Conservation (phyloP, 768 basidiomycete species). For the Kwoniella mangroviensis region DNA sequence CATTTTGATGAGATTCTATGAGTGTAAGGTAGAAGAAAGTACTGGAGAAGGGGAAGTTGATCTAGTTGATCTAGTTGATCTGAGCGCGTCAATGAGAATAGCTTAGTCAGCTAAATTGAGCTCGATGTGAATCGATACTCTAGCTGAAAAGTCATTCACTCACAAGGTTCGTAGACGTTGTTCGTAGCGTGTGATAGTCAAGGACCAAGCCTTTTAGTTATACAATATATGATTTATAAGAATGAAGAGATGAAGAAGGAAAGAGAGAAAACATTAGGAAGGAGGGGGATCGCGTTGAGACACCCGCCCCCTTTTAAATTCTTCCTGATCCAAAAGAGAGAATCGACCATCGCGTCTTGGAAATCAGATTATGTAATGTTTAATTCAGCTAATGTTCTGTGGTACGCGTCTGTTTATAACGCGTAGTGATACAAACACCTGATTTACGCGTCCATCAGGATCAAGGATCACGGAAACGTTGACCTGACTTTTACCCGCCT, state of each 20-base stretch:
- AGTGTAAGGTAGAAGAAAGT: background rate
- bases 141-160: constrained; percentile 1
- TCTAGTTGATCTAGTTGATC: constrained; percentile 1
- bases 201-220: constrained; percentile 22
- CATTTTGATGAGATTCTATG: constrained; percentile 34
- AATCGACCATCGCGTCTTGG: constrained; percentile 5
- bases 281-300: constrained; percentile 15
- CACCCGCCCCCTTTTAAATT: constrained; percentile 6
- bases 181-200: constrained; percentile 15
- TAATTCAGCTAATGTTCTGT: constrained; percentile 13
- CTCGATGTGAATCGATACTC: too few species aligned
- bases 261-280: constrained; percentile 13
- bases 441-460: constrained; percentile 5
- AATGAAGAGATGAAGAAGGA: constrained; percentile 14
- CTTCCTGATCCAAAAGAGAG: too few species aligned
- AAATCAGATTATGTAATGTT: constrained; percentile 14
- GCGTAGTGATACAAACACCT: background rate
- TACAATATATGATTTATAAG: constrained; percentile 16
- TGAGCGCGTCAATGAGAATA: constrained; percentile 6
- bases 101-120: constrained; percentile 16
- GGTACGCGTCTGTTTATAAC: constrained; percentile 8
- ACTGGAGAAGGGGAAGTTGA: constrained; percentile 4
- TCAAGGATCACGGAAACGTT: background rate
- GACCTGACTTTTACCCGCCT: constrained; percentile 2
- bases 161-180: constrained; percentile 11